Conservation (phyloP, 768 basidiomycete genomes). For the Kwoniella heveanensis region DNA sequence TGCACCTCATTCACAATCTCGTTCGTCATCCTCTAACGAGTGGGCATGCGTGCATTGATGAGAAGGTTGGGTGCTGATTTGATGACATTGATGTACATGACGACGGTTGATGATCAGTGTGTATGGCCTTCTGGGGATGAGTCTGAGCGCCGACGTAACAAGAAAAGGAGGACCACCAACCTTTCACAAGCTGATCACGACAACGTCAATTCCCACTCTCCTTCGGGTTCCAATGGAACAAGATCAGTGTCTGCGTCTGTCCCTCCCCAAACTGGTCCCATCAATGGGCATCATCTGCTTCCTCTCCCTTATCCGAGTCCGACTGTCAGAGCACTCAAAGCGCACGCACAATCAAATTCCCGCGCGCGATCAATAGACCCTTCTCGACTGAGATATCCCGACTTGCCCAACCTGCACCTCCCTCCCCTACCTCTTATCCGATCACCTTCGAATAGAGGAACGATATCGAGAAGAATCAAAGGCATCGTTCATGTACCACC, state of each 20-base stretch:
- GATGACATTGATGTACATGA: background rate
- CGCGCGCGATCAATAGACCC: background rate
- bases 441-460: background rate
- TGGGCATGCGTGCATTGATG: background rate
- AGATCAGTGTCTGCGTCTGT: background rate
- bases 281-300: background rate
- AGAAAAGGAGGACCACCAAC: slow-evolving; percentile 11
- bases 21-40: background rate
- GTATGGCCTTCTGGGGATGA: slow-evolving; percentile 23
- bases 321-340: background rate
- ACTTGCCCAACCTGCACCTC: slow-evolving; percentile 3
- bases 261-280: background rate
- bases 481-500: slow-evolving; percentile 22
- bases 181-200: background rate
- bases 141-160: slow-evolving; percentile 19
- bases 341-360: background rate
- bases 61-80: background rate
- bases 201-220: background rate
- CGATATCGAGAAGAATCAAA: slow-evolving; percentile 2
- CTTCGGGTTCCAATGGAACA: slow-evolving; percentile 1
- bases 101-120: slow-evolving; percentile 6
- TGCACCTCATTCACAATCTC: no score
- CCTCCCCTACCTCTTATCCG: background rate
- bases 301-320: background rate
- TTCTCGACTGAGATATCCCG: background rate